Base-by-base conservation (phyloP, 352 stramenopile genomes). In the Phytophthora aleatoria region DNA sequence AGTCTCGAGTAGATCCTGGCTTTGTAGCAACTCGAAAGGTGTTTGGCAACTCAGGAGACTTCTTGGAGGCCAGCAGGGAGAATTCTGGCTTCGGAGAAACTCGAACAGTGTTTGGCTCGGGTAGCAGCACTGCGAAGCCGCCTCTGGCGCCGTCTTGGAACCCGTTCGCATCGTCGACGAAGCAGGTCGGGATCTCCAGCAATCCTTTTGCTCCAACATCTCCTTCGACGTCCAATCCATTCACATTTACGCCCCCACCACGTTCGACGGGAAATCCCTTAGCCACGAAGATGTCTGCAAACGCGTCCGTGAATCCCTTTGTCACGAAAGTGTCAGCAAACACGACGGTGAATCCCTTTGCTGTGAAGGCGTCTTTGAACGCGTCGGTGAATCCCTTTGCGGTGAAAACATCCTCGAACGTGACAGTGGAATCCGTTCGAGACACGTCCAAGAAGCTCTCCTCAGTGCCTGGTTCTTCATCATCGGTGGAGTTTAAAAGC, bases 401-500 rank as follows among this genome's bases (percentile, higher is more conserved):
- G n/a, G 35, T 41, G 35, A 41, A n/a, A 41, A n/a, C 2, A n/a
- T 2, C 35, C 12, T 41, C 35, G 2, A 33, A 33, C 28, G 35
- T n/a, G 35, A 9, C 3, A 41, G 6, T n/a, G 2, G 35, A 12
- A 36, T 44, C 45, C 33, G 10, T 44, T 56, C 45, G 16, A 24
- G n/a, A 35, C 3, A 38, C 9, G 26, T 16, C 33, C 4, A 61
- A 33, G 30, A 54, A 61, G 7, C 3, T 9, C 27, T 50, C 54
- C 26, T 44, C 52, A 50, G 36, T 42, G 11, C 16, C 60, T 27
- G 27, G 26, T 28, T 36, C 48, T 10, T 50, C 43, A 24, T 52
- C 51, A 45, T 57, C 52, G 12, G 27, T 20, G 10, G 63, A 67
- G 36, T 67, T 67, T 51, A 63, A 63, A 28, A 48, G 27, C 12